A percentile compares a stretch with the other conserved stretches of the same genome.
Evolutionary conservation across 208 protist genomes (phyloP).

Genomic region (Wallacemonas sp.): DNA sequence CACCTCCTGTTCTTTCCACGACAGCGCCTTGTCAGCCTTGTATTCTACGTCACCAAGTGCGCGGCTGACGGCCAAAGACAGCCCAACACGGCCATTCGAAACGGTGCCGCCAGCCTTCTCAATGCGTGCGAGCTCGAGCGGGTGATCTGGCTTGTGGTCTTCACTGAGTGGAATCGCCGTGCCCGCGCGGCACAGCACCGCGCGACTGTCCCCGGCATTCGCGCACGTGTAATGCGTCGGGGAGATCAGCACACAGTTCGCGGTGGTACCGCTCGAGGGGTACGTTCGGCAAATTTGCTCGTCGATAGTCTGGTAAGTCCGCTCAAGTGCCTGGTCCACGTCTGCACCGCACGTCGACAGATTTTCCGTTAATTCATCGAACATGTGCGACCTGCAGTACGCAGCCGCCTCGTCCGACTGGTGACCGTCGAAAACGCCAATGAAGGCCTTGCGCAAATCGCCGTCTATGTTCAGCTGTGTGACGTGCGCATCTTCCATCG

Average conservation of each 20-base stretch:
- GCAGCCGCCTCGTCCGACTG: slow-evolving; percentile 79
- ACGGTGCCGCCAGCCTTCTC: slow-evolving; percentile 82
- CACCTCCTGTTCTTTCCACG: slow-evolving; percentile 76
- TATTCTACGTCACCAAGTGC: slow-evolving; percentile 95
- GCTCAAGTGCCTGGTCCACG: slow-evolving; percentile 58
- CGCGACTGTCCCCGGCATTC: slow-evolving; percentile 92
- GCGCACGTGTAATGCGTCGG: slow-evolving; percentile 74
- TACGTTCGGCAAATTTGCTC: slow-evolving; percentile 67
- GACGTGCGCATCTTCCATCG: slow-evolving; percentile 93
- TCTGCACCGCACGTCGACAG: slow-evolving; percentile 26
- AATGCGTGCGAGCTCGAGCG: slow-evolving; percentile 80
- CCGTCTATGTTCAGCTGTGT: slow-evolving; percentile 79
- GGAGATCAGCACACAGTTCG: slow-evolving; percentile 77
- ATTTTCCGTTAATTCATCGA: slow-evolving; percentile 66
- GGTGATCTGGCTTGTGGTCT: slow-evolving; percentile 90
- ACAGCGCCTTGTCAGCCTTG: slow-evolving; percentile 60
- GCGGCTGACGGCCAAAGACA: slow-evolving; percentile 91
- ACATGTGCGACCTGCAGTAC: slow-evolving; percentile 77
- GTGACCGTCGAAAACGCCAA: slow-evolving; percentile 92
- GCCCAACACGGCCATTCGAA: slow-evolving; percentile 90
- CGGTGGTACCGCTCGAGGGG: slow-evolving; percentile 77
- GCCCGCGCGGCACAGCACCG: slow-evolving; percentile 80
- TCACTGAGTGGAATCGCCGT: slow-evolving; percentile 72
- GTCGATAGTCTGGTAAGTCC: slow-evolving; percentile 73
- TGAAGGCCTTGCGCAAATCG: slow-evolving; percentile 72